phyloP scores from a whole-genome alignment of 1,139 yeast species.

The Hansenula sp. region DNA sequence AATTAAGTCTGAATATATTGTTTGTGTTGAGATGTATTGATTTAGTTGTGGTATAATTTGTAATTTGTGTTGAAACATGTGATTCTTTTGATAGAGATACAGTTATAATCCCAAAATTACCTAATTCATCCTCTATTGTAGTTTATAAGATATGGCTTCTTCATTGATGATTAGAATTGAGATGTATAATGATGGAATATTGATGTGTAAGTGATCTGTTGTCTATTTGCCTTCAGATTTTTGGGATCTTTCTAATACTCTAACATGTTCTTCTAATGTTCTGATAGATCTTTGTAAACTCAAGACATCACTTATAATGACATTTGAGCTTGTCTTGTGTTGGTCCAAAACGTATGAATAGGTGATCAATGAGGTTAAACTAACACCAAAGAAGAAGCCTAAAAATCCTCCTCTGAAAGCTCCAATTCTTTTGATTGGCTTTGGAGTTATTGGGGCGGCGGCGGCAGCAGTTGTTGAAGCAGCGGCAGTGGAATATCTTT shows the following conservation, averaged over 20 bases:
- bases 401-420: constrained; percentile 65
- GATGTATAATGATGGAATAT: not conserved
- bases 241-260: constrained; percentile 39
- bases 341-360: constrained; percentile 78
- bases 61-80: not conserved
- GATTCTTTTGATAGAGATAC: too few relatives aligned
- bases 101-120: too few relatives aligned
- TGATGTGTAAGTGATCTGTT: not conserved
- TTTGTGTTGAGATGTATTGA: too few relatives aligned
- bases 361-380: constrained; percentile 70
- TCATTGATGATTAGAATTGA: too few relatives aligned
- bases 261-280: constrained; percentile 64
- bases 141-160: not conserved
- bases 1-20: too few relatives aligned
- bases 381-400: constrained; percentile 77
- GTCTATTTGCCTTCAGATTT: not conserved
- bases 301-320: constrained; percentile 71
- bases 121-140: not conserved
- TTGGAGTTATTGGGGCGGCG: constrained; percentile 4
- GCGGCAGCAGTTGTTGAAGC: constrained; percentile 24
- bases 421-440: constrained; percentile 41
- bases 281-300: constrained; percentile 65
- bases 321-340: constrained; percentile 68
- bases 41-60: too few relatives aligned
- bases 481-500: constrained; percentile 30